Evolutionary conservation across 2,329 filamentous ascomycete species (phyloP).

Genomic region (Phaeoacremonium minimum): DNA sequence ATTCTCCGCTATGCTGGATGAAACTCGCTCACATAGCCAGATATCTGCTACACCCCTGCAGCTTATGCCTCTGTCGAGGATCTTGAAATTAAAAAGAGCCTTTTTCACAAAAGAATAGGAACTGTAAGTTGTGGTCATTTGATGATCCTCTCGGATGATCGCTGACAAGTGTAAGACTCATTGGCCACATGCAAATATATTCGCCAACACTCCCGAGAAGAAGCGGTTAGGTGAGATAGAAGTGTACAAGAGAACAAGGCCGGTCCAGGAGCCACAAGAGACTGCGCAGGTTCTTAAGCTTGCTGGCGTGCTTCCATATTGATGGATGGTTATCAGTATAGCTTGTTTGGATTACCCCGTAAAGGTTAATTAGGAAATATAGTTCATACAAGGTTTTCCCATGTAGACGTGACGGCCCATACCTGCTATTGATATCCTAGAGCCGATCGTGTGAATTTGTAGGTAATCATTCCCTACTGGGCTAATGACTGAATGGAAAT

Average conservation of each 20-base stretch:
- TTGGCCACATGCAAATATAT: conserved; percentile 4
- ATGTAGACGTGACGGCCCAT: no score
- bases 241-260: conserved; percentile 1
- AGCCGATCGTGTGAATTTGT: no score
- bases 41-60: conserved; percentile 3
- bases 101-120: conserved; percentile 2
- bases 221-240: conserved; percentile 1
- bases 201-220: conserved; percentile 1
- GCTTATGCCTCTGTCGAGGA: conserved; percentile 2
- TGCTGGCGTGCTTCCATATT: conserved; percentile 1
- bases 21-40: not conserved
- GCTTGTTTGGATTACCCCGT: no score
- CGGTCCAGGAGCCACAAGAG: conserved; percentile 3
- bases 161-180: not conserved
- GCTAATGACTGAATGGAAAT: no score
- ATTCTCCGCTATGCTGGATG: no score
- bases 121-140: conserved; percentile 1
- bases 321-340: no score
- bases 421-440: no score
- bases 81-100: conserved; percentile 1
- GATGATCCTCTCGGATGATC: not conserved
- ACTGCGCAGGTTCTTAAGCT: conserved; percentile 2
- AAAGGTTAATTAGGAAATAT: no score
- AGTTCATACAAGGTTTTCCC: no score
- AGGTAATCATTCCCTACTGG: no score